Base-by-base conservation (phyloP, 495 filamentous ascomycete species). In the Penicillium canescens region DNA sequence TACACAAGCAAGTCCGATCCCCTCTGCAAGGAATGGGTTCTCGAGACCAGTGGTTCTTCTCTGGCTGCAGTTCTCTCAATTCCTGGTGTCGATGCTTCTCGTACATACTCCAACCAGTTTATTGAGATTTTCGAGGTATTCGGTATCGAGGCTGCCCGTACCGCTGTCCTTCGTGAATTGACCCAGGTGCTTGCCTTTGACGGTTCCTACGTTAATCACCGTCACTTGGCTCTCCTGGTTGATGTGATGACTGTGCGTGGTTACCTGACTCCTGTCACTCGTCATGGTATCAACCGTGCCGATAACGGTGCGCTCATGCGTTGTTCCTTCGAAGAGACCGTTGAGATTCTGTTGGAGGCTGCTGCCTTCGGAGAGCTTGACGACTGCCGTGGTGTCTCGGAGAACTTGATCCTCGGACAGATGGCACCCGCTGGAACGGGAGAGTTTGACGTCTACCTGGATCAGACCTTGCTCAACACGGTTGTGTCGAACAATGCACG, bases 301-400 rank as follows among this genome's bases (percentile, higher is more conserved):
- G 95, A 99, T 62, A 99, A 95, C 42, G 94, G 94, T 77, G 94
- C 94, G 2, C 78, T 99, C 62, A 99, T 99, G 94, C 86, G 94
- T 66, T 99, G 94, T 78, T 99, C 94, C 8, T 99, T 99, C 73
- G 94, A 99, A 75, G 95, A 99, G 63, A 99, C 94, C 0, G 94
- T 99, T 31, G 94, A 99, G 67, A 99, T 99, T 74, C 77, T 99
- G 23, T 81, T 97, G 26, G 94, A 99, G 54, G 94, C 94, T 35
- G 94, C 94, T 37, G 90, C 91, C 37, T 86, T 87, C 38, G 94
- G 94, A 65, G 94, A 99, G 70, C 80, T 98, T 16, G 94, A 99
- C 62, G 93, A 99, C 69, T 98, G 95, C 76, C 88, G 90, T 51
- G 94, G 94, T 77, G 90, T 99, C 21, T 97, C 93, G 1, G 94